Percentiles rank a stretch among this genome's conserved stretches.
phyloP scores from a whole-genome alignment of 2,329 filamentous ascomycete species.

The Botryotinia globosa region DNA sequence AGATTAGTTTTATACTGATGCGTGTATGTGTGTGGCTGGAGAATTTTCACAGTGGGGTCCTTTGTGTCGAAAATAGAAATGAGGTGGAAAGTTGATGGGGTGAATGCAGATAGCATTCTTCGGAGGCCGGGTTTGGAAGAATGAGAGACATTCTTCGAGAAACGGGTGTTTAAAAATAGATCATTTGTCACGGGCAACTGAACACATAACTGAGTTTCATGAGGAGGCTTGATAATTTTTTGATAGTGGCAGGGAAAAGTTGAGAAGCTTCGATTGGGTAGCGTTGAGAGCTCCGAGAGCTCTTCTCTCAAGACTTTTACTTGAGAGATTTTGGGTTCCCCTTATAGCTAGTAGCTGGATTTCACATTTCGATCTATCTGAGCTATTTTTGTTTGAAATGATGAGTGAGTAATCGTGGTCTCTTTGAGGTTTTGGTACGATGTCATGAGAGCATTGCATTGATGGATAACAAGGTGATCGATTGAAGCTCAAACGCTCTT shows the following conservation, averaged over 20 bases:
- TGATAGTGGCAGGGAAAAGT: not conserved
- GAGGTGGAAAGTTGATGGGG: not conserved
- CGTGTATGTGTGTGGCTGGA: not conserved
- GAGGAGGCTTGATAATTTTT: too few relatives aligned
- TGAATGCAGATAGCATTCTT: not conserved
- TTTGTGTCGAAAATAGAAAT: slow-evolving; percentile 6
- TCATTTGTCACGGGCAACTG: not conserved
- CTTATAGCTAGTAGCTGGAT: not conserved
- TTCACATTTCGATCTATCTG: rapidly evolving
- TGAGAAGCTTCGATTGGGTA: not conserved
- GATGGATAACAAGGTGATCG: not conserved
- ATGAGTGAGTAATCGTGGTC: not conserved
- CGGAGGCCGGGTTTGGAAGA: not conserved
- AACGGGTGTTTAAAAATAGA: not conserved
- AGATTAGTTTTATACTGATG: not conserved
- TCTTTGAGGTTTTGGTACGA: not conserved
- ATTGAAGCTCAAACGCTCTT: not conserved
- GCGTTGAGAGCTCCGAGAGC: not conserved
- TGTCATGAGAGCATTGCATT: not conserved
- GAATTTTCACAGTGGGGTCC: not conserved
- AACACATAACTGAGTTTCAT: too few relatives aligned
- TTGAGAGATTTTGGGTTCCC: not conserved
- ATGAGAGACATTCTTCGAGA: not conserved
- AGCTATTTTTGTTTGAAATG: not conserved
- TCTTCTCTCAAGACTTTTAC: not conserved